phyloP scores from a whole-genome alignment of 2,329 filamentous ascomycete species.

The Parafenestella ontariensis region DNA sequence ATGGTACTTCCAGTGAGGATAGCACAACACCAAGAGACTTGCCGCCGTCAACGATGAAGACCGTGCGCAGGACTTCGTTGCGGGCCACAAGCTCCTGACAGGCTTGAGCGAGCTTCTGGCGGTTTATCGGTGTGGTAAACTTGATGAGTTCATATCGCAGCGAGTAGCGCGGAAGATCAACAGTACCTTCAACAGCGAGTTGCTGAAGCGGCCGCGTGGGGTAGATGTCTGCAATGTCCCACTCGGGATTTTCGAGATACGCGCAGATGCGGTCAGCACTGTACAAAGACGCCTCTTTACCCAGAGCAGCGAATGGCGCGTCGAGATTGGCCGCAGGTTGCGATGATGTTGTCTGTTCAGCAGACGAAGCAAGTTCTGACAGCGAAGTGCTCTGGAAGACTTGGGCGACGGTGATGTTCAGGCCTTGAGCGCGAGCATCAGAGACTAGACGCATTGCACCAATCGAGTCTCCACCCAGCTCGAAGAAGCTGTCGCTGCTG shows the following conservation, averaged over 20 bases:
- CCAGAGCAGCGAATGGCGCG: constrained; percentile 62
- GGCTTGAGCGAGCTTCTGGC: constrained; percentile 56
- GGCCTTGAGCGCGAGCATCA: constrained; percentile 45
- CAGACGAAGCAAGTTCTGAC: constrained; percentile 35
- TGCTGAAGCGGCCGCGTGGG: constrained; percentile 67
- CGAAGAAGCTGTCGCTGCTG: constrained; percentile 53
- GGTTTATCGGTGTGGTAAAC: constrained; percentile 61
- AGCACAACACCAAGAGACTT: constrained; percentile 66
- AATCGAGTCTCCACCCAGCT: constrained; percentile 57
- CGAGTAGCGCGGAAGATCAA: constrained; percentile 66
- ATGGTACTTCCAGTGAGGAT: constrained; percentile 59
- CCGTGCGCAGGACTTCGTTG: constrained; percentile 71
- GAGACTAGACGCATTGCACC: constrained; percentile 55
- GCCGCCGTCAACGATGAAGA: constrained; percentile 62
- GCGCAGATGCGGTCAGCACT: constrained; percentile 59
- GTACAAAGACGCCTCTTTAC: constrained; percentile 53
- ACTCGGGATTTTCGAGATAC: constrained; percentile 59
- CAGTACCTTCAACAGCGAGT: constrained; percentile 65
- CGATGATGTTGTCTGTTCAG: constrained; percentile 37
- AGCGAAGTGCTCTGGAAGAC: constrained; percentile 55
- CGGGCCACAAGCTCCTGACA: constrained; percentile 64
- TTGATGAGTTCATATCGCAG: constrained; percentile 70
- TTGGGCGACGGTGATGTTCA: constrained; percentile 52
- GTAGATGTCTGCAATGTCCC: constrained; percentile 63
- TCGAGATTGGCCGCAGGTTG: constrained; percentile 33